These are phyloP conservation scores for Saccharomycopsis synnaedendra DNA, from an alignment of 805 yeast genomes.

Conservation along the genomic window DNA sequence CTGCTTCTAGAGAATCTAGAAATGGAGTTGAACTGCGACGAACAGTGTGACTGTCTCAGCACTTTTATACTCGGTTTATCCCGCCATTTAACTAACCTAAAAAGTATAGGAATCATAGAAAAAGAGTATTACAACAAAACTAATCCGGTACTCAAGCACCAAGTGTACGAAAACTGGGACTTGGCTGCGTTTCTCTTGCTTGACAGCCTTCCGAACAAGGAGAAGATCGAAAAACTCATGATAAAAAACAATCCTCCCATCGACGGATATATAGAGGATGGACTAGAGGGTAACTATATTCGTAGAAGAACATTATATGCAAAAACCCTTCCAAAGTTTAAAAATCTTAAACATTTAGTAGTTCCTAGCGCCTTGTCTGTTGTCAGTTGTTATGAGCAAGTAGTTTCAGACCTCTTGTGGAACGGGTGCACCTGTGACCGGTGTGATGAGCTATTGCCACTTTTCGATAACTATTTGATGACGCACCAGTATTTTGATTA, in stretches of 20 bases:
- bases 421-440: constrained; percentile 61
- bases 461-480: constrained; percentile 50
- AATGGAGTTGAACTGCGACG: constrained; percentile 43
- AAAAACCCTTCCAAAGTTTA: constrained; percentile 34
- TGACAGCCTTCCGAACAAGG: constrained; percentile 23
- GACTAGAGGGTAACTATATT: constrained; percentile 63
- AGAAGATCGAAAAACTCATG: constrained; percentile 29
- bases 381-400: constrained; percentile 56
- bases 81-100: constrained; percentile 18
- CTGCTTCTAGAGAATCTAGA: constrained; percentile 31
- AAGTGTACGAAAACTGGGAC: constrained; percentile 47
- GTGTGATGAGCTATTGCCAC: constrained; percentile 36
- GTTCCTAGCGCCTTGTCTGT: constrained; percentile 52
- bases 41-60: constrained; percentile 34
- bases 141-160: constrained; percentile 25
- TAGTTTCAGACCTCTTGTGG: constrained; percentile 63
- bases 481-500: constrained; percentile 48
- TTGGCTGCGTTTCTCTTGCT: constrained; percentile 33
- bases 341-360: constrained; percentile 31
- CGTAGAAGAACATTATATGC: constrained; percentile 45
- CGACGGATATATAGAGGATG: constrained; percentile 48
- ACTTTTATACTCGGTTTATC: constrained; percentile 27
- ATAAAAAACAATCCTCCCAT: constrained; percentile 49
- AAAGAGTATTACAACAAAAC: constrained; percentile 15
- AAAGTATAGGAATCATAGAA: constrained; percentile 23